Evolutionary conservation across 805 yeast species (phyloP).

Genomic region (Nakazawaea populi): DNA sequence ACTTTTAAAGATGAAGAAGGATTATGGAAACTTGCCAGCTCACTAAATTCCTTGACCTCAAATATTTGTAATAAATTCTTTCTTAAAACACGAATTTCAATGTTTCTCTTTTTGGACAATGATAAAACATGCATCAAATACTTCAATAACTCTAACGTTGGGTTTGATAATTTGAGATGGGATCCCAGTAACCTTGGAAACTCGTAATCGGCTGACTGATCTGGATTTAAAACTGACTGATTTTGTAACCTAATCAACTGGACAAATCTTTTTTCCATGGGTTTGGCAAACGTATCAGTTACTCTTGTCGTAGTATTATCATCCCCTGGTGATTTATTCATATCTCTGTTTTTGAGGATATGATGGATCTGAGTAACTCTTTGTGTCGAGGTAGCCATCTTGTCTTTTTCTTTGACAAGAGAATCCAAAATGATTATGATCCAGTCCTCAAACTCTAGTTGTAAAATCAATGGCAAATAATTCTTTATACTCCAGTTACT

Average conservation of each 20-base stretch:
- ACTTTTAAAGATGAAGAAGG: constrained; percentile 69
- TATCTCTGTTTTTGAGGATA: constrained; percentile 37
- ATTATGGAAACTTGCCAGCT: constrained; percentile 62
- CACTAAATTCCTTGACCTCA: constrained; percentile 81
- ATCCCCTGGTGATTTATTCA: constrained; percentile 12
- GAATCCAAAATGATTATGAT: constrained; percentile 68
- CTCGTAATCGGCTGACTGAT: constrained; percentile 55
- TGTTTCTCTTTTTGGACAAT: constrained; percentile 53
- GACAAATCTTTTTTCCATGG: constrained; percentile 60
- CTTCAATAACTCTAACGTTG: constrained; percentile 77
- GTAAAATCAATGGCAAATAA: constrained; percentile 69
- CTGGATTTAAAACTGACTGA: constrained; percentile 65
- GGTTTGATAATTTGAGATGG: constrained; percentile 51
- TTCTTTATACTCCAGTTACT: constrained; percentile 75
- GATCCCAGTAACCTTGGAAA: constrained; percentile 81
- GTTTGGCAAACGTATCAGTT: constrained; percentile 46
- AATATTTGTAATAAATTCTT: constrained; percentile 67
- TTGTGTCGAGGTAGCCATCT: constrained; percentile 31
- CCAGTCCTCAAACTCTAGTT: constrained; percentile 87
- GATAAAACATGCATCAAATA: constrained; percentile 65
- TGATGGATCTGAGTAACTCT: constrained; percentile 66
- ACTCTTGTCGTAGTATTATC: constrained; percentile 12
- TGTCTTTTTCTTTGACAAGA: constrained; percentile 49
- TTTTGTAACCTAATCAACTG: constrained; percentile 64
- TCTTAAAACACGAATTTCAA: constrained; percentile 72